Evolutionary conservation across 75 land plant species (phyloP), one percentile per base, ranked within the genome.

Genomic region (Pseudotsuga menziesii): DNA sequence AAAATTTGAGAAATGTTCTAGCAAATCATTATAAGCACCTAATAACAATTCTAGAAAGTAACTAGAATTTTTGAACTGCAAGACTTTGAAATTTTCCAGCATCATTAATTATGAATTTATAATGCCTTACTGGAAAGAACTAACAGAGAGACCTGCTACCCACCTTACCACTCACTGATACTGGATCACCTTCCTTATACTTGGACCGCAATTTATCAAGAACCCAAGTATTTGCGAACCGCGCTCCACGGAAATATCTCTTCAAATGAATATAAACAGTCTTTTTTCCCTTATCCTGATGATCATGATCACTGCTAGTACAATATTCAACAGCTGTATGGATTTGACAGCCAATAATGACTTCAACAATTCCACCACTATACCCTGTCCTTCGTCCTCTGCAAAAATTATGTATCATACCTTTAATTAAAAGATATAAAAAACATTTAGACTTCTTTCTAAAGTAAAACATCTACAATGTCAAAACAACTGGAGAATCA

Each of bases 111-210:
- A 44, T 7, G 52, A 44, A 7, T 44, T 44, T 56, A 48, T 5
- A 27, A 15, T 41, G 70, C 57, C 36, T 57, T 74, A 27, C 17
- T 7, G 9, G 35, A 56, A 19, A 55, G 27, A 26, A 55, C 17
- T 2, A 60, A 57, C 55, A 57, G 35, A 74, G 22, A 17, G 36
- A 54, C 9, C n/a, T 39, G 20, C 23, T 39, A 39, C 82, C 79
- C 61, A 96, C 99, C 99, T 94, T 94, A 55, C 99, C 99, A 86
- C 93, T 87, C n/a, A 97, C 96, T 64, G 90, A 87, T 19, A 90
- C 95, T 76, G 73, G 54, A 60, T 89, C 83, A 62, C 90, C 91
- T 59, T 78, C 79, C n/a, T 84, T 91, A 75, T 92, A 85, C 58
- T 90, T 91, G 56, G 79, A 78, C 62, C 83, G 61, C 76, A 91